Conservation (phyloP, 2,329 filamentous ascomycete species). For the Emmonsiellopsis sp. region DNA sequence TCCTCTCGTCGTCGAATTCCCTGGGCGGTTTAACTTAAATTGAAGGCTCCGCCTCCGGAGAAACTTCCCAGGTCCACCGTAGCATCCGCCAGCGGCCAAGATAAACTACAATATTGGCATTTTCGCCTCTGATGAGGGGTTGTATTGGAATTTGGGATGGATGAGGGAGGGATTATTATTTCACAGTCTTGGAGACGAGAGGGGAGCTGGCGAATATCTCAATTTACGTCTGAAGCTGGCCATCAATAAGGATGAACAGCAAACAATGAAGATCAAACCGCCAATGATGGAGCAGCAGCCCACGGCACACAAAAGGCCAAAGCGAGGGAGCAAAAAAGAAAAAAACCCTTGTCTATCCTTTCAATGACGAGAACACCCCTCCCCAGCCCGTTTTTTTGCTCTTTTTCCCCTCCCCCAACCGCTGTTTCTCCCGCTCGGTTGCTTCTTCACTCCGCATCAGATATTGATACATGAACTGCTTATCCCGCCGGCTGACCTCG, state of each 20-base stretch:
- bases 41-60: too few relatives aligned
- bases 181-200: not conserved
- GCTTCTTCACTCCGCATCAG: slow-evolving; percentile 6
- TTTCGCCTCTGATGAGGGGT: too few relatives aligned
- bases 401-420: slow-evolving; percentile 1
- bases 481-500: slow-evolving; percentile 9
- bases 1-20: too few relatives aligned
- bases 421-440: slow-evolving; percentile 6
- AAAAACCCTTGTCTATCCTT: not conserved
- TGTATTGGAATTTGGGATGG: too few relatives aligned
- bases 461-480: slow-evolving; percentile 8
- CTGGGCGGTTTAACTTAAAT: too few relatives aligned
- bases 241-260: not conserved
- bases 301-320: not conserved
- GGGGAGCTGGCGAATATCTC: not conserved
- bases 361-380: slow-evolving; percentile 4
- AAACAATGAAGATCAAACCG: not conserved
- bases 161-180: too few relatives aligned
- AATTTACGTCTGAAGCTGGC: not conserved
- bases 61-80: too few relatives aligned
- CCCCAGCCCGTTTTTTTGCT: slow-evolving; percentile 4
- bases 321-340: not conserved
- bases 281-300: not conserved
- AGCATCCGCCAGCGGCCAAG: too few relatives aligned
- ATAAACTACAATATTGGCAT: too few relatives aligned